Evolutionary conservation across 73 alveolate species (phyloP).

Genomic region (Uronychia setigera): DNA sequence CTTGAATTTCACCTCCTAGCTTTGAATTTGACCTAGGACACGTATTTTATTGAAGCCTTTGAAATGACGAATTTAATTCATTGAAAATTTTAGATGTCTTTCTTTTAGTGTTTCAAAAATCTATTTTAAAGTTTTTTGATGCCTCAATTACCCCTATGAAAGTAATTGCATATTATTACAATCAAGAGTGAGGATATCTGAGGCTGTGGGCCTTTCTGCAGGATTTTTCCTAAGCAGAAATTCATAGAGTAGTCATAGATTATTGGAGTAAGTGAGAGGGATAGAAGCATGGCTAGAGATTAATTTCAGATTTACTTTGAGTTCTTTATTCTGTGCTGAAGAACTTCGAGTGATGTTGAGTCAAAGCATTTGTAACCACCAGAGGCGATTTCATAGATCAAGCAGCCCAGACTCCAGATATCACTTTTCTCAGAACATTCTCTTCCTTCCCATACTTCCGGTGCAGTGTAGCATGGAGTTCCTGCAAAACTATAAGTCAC

Average conservation of each 20-base stretch:
- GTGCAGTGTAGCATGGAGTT: conserved; percentile 31
- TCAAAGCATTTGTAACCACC: not conserved
- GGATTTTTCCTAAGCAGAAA: not conserved
- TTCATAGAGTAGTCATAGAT: not conserved
- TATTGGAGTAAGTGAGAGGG: not conserved
- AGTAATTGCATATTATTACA: not conserved
- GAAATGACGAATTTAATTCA: not conserved
- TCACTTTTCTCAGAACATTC: not conserved
- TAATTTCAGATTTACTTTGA: not conserved
- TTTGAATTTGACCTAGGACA: not conserved
- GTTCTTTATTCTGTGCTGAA: not conserved
- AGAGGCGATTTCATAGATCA: conserved; percentile 5
- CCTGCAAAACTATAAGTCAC: not conserved
- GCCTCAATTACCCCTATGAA: not conserved
- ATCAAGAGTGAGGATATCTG: not conserved
- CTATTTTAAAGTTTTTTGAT: not conserved
- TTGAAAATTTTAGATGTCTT: not conserved
- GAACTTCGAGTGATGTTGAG: not conserved
- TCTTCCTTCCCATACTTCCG: conserved; percentile 1
- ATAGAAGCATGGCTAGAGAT: not conserved
- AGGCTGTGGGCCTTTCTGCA: not conserved
- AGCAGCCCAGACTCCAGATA: conserved; percentile 30
- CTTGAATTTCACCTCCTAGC: not conserved
- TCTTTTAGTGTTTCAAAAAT: not conserved
- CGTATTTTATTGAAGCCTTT: not conserved